Percentiles rank a stretch among this genome's conserved stretches.
Conservation (phyloP, 2,329 filamentous ascomycete genomes). For the Daldinia sp. region DNA sequence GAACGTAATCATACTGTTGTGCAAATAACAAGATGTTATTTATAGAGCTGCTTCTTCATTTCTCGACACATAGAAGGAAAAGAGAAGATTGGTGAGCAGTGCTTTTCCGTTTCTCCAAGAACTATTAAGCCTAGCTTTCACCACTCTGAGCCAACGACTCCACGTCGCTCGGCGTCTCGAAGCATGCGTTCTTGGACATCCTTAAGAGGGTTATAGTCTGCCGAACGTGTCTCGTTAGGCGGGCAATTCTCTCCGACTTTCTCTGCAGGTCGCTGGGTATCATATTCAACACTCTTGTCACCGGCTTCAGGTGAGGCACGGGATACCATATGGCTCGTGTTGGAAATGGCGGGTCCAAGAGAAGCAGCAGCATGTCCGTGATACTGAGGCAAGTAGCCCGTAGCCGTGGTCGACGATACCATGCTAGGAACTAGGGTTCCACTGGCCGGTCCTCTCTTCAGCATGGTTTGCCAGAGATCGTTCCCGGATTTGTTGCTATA, state of each 20-base stretch:
- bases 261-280: conserved; percentile 41
- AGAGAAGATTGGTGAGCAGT: not conserved
- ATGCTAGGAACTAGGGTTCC: conserved; percentile 56
- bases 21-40: conserved; percentile 39
- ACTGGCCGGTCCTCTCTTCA: conserved; percentile 61
- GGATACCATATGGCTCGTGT: conserved; percentile 47
- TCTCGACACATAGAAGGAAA: conserved; percentile 4
- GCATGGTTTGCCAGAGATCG: conserved; percentile 59
- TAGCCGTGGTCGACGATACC: conserved; percentile 62
- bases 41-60: conserved; percentile 26
- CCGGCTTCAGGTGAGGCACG: conserved; percentile 41
- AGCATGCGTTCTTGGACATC: conserved; percentile 46
- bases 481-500: conserved; percentile 52
- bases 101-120: not conserved
- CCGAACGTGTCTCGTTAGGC: conserved; percentile 46
- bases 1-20: conserved; percentile 45
- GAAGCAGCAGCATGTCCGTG: conserved; percentile 61
- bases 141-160: conserved; percentile 45
- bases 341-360: conserved; percentile 55
- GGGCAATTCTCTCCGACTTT: conserved; percentile 58
- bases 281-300: conserved; percentile 41
- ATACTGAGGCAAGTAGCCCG: conserved; percentile 63
- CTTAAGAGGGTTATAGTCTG: conserved; percentile 45
- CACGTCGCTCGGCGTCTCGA: conserved; percentile 46
- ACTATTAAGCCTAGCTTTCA: conserved; percentile 21